phyloP scores from a whole-genome alignment of 192 early-diverging fungal species.

The Chytriomyces sp. region DNA sequence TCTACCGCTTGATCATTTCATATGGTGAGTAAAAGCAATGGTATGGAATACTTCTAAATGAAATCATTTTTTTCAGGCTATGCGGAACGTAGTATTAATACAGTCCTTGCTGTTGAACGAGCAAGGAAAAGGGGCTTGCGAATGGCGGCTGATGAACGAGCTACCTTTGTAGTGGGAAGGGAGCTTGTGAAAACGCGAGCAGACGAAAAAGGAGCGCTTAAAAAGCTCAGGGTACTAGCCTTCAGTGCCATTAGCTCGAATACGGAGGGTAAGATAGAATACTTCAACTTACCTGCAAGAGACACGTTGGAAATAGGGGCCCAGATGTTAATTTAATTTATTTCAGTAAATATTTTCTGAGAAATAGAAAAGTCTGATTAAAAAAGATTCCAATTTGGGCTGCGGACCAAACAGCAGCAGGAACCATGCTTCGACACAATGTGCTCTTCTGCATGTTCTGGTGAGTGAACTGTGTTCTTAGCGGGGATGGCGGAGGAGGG shows the following conservation, averaged over 20 bases:
- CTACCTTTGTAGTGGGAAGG: conserved; percentile 42
- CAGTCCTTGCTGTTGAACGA: conserved; percentile 36
- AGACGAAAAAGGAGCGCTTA: conserved; percentile 10
- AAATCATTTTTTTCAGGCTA: conserved; percentile 32
- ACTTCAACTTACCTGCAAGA: conserved; percentile 43
- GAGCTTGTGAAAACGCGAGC: conserved; percentile 32
- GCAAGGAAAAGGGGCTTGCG: conserved; percentile 43
- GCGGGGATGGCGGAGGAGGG: no score
- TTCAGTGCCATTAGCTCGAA: conserved; percentile 39
- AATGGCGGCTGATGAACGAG: conserved; percentile 34
- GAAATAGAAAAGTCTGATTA: neutral
- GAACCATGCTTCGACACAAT: conserved; percentile 3
- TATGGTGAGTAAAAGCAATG: conserved; percentile 28
- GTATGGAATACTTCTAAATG: neutral
- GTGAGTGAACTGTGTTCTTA: no score
- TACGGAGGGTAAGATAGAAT: conserved; percentile 45
- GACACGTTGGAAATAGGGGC: conserved; percentile 42
- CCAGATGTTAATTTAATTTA: neutral
- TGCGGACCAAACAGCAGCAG: neutral
- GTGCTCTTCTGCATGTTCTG: conserved; percentile 23
- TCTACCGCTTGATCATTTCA: conserved; percentile 49
- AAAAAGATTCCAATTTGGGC: neutral
- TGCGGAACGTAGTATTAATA: conserved; percentile 46
- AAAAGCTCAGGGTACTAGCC: conserved; percentile 7
- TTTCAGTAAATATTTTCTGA: neutral